A percentile compares a stretch with the other conserved stretches of the same genome.
Evolutionary conservation across 345 rosid genomes (phyloP).

Genomic region (Tarenaya hassleriana): DNA sequence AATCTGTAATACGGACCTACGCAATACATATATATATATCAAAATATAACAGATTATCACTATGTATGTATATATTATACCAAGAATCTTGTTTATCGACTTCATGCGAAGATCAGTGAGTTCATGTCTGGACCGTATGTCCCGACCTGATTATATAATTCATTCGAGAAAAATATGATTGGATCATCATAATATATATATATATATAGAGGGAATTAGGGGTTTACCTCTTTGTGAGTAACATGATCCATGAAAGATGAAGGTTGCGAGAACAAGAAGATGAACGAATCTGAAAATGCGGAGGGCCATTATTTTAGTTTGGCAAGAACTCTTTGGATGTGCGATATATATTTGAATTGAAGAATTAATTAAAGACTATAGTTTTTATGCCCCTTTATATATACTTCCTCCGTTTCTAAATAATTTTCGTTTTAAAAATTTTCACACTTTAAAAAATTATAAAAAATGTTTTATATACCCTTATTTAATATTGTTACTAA

Average conservation of each 20-base stretch:
- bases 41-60: not conserved
- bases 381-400: no score
- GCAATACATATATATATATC: not conserved
- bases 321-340: constrained; percentile 13
- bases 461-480: no score
- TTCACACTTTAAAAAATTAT: no score
- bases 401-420: not conserved
- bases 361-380: constrained; percentile 20
- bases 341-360: constrained; percentile 11
- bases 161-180: not conserved
- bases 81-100: not conserved
- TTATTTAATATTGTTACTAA: no score
- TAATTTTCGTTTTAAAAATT: no score
- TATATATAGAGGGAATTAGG: not conserved
- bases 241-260: constrained; percentile 32
- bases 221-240: constrained; percentile 38
- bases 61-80: not conserved
- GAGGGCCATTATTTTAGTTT: constrained; percentile 23
- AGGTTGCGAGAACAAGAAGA: constrained; percentile 23
- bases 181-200: not conserved
- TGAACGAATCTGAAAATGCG: constrained; percentile 17
- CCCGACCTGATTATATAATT: no score
- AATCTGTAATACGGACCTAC: constrained; percentile 55
- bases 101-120: no score
- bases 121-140: no score